Evolutionary conservation across 2,329 filamentous ascomycete species (phyloP), one percentile per base, ranked within the genome.

Genomic region (Samsoniella hepiali): DNA sequence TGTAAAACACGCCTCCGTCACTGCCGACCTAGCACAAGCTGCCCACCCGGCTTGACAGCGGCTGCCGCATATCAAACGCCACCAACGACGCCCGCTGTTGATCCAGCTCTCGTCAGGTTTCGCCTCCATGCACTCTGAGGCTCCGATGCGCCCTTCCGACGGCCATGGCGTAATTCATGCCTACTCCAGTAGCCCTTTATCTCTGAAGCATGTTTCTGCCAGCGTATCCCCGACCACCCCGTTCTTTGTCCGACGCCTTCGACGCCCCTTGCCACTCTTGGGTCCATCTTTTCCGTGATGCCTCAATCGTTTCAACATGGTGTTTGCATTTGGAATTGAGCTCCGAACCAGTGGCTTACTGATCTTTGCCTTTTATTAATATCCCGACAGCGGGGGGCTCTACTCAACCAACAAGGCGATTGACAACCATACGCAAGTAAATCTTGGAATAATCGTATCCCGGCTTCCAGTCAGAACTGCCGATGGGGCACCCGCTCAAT

Each of bases 11-110:
- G 1, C 15, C n/a, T 50, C 34, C 22, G 34, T 13, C n/a, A 45
- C 22, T 36, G 44, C 22, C 57, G 36, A 8, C 27, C 27, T 42
- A 42, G 31, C 15, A 11, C 34, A 36, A 7, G 31, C 49, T 31
- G 55, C 40, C 27, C 42, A 27, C 31, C 15, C 32, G 17, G 56
- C 15, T 40, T 34, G 44, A 50, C 38, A 44, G 40, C 50, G 49
- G 40, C n/a, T 45, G 47, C 58, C 17, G 50, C 38, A 61, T 31
- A 54, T 61, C 58, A 45, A 36, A 54, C 58, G 58, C 50, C 58
- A 55, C 50, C 22, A 36, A 55, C 50, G n/a, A 55, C 50, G 58
- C 58, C 50, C 34, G 47, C 36, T 53, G 47, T 53, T 60, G 29
- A 60, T 53, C 47, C 47, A 60, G 31, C 56, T 38, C 56, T 38